Evolutionary conservation across 768 basidiomycete genomes (phyloP).

Genomic region (Mycena vulgaris): DNA sequence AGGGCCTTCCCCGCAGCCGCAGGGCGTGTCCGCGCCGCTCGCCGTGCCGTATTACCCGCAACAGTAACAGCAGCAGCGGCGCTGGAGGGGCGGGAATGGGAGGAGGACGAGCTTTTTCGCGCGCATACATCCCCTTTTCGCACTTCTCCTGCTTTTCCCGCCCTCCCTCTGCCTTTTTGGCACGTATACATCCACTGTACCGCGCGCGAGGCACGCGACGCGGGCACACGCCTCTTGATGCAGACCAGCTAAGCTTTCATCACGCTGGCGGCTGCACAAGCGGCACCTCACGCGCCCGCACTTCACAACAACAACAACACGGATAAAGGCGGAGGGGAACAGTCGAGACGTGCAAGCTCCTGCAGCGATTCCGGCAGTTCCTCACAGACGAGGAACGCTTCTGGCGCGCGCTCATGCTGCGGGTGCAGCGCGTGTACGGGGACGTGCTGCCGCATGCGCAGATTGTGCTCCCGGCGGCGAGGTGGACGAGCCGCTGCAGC

Average conservation of each 20-base stretch:
- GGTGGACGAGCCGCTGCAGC: slow-evolving; percentile 55
- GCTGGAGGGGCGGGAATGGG: too few species aligned
- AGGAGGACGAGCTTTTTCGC: too few species aligned
- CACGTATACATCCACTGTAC: too few species aligned
- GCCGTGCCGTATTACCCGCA: slow-evolving; percentile 56
- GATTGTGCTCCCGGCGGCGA: slow-evolving; percentile 58
- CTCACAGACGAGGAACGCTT: slow-evolving; percentile 93
- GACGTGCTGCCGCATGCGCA: slow-evolving; percentile 73
- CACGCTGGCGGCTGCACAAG: slow-evolving; percentile 85
- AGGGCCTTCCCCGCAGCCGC: neutral
- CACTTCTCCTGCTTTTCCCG: too few species aligned
- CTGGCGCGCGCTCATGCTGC: slow-evolving; percentile 85
- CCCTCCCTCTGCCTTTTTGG: too few species aligned
- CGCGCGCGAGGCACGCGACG: slow-evolving; percentile 82
- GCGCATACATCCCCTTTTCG: too few species aligned
- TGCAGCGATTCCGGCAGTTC: slow-evolving; percentile 92
- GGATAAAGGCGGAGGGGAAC: slow-evolving; percentile 55
- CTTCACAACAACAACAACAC: slow-evolving; percentile 47
- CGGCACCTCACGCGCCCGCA: slow-evolving; percentile 72
- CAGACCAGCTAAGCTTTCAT: slow-evolving; percentile 93
- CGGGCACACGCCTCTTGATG: slow-evolving; percentile 92
- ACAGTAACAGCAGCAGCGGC: neutral
- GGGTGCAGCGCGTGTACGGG: slow-evolving; percentile 80
- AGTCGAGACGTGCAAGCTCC: slow-evolving; percentile 88
- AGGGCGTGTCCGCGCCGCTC: slow-evolving; percentile 80